Base-by-base conservation (phyloP, 768 basidiomycete genomes). In the Kwoniella sp. region DNA sequence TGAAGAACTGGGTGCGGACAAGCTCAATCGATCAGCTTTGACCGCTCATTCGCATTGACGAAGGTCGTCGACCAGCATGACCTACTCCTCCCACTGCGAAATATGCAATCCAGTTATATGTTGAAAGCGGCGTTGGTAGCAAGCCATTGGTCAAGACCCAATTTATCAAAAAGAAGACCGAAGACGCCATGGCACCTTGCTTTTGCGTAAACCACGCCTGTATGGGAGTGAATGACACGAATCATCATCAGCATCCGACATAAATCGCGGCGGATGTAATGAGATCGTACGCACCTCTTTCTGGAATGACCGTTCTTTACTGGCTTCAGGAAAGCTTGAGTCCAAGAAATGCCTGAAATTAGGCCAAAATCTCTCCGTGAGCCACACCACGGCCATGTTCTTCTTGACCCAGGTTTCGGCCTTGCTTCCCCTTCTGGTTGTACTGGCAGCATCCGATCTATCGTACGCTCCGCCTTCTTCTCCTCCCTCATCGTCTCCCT, bases 231-330 rank as follows among this genome's bases (percentile, higher is more conserved):
- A 31, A 28, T 22, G 22, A 23, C 38, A 12, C 23, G 34, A 31
- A 13, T 22, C 20, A 55, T 3, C n/a, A 22, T 54, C 61, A 59
- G 56, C 57, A 45, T 60, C 15, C 20, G n/a, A 13, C n/a, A 55
- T 13, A 13, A n/a, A 4, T 58, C 20, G 29, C 47, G 20, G 41
- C 50, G 23, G 28, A 22, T 4, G 12, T 23, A 2, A 23, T 38
- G 22, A 11, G 5, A n/a, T 23, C 13, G 3, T n/a, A 67, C 73
- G 66, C 67, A 80, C 76, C 62, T 80, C 79, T 61, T 78, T 79
- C 45, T 75, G 73, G 57, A 72, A 80, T 22, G 75, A 70, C 50
- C 71, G 63, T 61, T 80, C 79, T 58, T 80, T 80, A 38, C 58
- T 66, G 4, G 65, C 53, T 55, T 81, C 79, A 7, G 75, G 73